phyloP scores from a whole-genome alignment of 306 rosid genomes.

The Begonia fuchsioides region DNA sequence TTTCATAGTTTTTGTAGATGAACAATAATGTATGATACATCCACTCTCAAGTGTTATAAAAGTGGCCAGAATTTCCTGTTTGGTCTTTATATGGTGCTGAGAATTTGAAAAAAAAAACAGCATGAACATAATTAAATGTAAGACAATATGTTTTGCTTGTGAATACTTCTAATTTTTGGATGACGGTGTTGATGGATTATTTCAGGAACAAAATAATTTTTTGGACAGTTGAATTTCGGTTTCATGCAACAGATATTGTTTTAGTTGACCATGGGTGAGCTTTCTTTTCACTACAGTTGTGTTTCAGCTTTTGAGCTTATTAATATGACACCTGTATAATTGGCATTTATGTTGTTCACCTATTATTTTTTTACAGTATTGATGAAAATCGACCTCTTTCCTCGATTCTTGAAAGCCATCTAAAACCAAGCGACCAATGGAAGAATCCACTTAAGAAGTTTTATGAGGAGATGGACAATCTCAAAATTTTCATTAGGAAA shows the following conservation, averaged over 20 bases:
- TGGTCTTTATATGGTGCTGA: too few species aligned
- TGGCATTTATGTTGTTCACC: constrained; percentile 2
- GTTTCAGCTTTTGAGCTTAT: too few species aligned
- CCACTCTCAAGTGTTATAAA: too few species aligned
- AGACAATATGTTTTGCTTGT: too few species aligned
- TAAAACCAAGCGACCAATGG: constrained; percentile 72
- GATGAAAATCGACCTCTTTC: constrained; percentile 36
- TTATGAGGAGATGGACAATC: constrained; percentile 35
- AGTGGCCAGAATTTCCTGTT: too few species aligned
- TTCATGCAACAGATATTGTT: constrained; percentile 42
- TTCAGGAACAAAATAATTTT: constrained; percentile 63
- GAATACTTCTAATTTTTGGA: too few species aligned
- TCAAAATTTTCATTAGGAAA: constrained; percentile 61
- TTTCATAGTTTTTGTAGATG: too few species aligned
- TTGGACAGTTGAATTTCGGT: constrained; percentile 89
- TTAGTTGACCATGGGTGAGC: constrained; percentile 69
- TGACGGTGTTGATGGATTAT: not conserved
- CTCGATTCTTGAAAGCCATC: constrained; percentile 53
- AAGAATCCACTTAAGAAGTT: constrained; percentile 38
- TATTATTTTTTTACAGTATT: constrained; percentile 27
- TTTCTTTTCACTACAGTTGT: not conserved
- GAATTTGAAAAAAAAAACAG: too few species aligned
- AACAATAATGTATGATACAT: too few species aligned
- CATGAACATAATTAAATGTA: too few species aligned
- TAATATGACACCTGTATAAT: too few species aligned